These are phyloP conservation scores for Syzygium grande DNA, from an alignment of 345 rosid species.

Conservation along the genomic window DNA sequence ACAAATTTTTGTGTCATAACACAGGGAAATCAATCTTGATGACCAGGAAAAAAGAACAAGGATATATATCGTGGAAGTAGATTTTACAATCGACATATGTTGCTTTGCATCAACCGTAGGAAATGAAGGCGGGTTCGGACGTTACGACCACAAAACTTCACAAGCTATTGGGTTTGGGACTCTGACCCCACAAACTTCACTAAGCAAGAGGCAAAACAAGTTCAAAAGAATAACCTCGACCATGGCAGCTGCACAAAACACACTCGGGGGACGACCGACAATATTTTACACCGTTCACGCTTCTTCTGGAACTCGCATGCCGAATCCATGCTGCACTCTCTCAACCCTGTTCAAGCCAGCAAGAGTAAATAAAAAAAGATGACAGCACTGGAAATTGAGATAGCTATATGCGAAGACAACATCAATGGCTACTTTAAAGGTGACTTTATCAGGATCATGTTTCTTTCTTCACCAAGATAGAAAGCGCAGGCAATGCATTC, in stretches of 20 bases:
- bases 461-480: neutral
- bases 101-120: neutral
- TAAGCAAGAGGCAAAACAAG: neutral
- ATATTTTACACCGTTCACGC: neutral
- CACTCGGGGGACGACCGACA: neutral
- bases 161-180: neutral
- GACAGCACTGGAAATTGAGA: neutral
- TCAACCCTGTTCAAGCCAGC: slow-evolving; percentile 37
- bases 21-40: neutral
- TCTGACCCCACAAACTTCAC: neutral
- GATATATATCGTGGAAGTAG: neutral
- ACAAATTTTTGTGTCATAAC: neutral
- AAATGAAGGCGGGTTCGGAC: neutral
- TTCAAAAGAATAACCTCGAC: neutral
- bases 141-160: neutral
- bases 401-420: neutral
- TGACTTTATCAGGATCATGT: neutral
- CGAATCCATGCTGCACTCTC: slow-evolving; percentile 61
- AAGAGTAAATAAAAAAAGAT: neutral
- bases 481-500: neutral
- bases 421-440: neutral
- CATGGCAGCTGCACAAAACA: neutral
- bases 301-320: slow-evolving; percentile 52
- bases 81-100: neutral
- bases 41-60: neutral